Evolutionary conservation across 2,329 filamentous ascomycete genomes (phyloP).

Genomic region (Chaetomiaceae sp.): DNA sequence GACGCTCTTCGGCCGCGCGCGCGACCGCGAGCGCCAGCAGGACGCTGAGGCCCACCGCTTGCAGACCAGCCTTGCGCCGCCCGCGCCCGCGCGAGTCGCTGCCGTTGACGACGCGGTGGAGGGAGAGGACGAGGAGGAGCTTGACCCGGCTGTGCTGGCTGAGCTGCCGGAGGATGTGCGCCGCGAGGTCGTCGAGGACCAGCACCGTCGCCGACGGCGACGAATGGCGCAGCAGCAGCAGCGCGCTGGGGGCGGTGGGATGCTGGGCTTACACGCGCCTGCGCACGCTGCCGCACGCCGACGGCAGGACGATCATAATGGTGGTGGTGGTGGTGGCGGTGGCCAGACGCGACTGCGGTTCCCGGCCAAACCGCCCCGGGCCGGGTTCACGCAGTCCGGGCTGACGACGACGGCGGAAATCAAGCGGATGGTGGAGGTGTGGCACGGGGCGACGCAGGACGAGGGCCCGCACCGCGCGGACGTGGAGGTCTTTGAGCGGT

Average conservation of each 20-base stretch:
- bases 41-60: constrained; percentile 28
- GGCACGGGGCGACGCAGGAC: constrained; percentile 64
- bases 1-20: constrained; percentile 36
- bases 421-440: constrained; percentile 66
- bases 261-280: constrained; percentile 32
- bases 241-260: constrained; percentile 42
- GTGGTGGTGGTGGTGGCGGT: no score
- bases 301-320: no score
- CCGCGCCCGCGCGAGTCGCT: background rate
- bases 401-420: constrained; percentile 52
- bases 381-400: constrained; percentile 40
- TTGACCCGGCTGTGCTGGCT: constrained; percentile 69
- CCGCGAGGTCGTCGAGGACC: constrained; percentile 70
- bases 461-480: constrained; percentile 78
- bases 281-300: background rate
- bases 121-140: constrained; percentile 32
- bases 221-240: constrained; percentile 59
- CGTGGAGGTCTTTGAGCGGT: constrained; percentile 65
- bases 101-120: no score
- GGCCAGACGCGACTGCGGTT: constrained; percentile 43
- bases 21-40: constrained; percentile 42
- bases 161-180: constrained; percentile 78
- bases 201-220: constrained; percentile 55
- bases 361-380: constrained; percentile 38
- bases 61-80: constrained; percentile 3